Evolutionary conservation across 202 grass and related monocot species (phyloP).

Genomic region (Sporobolus alterniflorus): DNA sequence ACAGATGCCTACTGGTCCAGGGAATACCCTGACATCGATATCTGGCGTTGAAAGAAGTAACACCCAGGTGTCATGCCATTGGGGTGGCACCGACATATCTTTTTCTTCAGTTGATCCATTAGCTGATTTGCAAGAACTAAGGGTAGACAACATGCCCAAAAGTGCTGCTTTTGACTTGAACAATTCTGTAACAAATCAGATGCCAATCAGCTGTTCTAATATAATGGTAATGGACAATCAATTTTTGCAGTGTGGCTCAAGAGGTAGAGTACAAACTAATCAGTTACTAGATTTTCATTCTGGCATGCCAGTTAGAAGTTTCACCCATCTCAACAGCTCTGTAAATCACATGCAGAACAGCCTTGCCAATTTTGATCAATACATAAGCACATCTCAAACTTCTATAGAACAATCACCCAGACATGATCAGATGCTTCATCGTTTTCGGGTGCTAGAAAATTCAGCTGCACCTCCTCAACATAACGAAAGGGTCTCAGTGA

Average conservation of each 20-base stretch:
- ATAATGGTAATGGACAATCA: conserved; percentile 19
- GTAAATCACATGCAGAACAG: conserved; percentile 16
- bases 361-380: background rate
- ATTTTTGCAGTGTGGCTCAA: conserved; percentile 28
- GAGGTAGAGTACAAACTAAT: conserved; percentile 27
- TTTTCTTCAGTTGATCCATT: conserved; percentile 27
- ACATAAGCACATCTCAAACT: conserved; percentile 21
- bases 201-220: conserved; percentile 34
- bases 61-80: conserved; percentile 25
- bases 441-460: conserved; percentile 42
- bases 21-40: conserved; percentile 5
- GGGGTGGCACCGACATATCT: background rate
- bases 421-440: conserved; percentile 34
- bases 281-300: conserved; percentile 17
- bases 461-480: conserved; percentile 11
- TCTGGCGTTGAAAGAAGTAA: conserved; percentile 33
- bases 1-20: conserved; percentile 12
- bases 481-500: conserved; percentile 10
- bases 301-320: background rate
- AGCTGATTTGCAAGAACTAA: conserved; percentile 20
- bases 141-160: conserved; percentile 21
- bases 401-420: conserved; percentile 23
- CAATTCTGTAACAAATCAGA: conserved; percentile 42
- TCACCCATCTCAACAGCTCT: conserved; percentile 31
- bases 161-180: conserved; percentile 49